These are phyloP conservation scores for Lepidium africanum DNA, from an alignment of 345 rosid genomes.

Conservation along the genomic window DNA sequence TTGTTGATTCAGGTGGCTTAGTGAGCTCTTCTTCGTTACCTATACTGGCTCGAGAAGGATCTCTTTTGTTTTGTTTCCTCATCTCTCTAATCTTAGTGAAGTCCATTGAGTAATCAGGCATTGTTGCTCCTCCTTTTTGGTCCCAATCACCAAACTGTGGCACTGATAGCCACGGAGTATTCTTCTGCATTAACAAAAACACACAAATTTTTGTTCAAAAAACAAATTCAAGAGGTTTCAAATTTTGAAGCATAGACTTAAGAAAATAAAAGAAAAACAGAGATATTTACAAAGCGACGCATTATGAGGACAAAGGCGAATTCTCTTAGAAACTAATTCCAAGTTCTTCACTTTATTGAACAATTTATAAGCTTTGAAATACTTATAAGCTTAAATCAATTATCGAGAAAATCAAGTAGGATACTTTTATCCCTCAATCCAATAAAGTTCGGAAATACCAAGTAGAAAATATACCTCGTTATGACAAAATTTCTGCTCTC, in stretches of 20 bases:
- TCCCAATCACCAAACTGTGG: conserved; percentile 99
- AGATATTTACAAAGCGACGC: conserved; percentile 25
- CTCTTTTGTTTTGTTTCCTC: conserved; percentile 96
- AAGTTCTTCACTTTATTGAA: conserved; percentile 11
- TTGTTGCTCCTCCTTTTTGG: conserved; percentile 64
- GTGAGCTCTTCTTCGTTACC: conserved; percentile 83
- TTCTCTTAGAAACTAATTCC: not conserved
- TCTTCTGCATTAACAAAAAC: conserved; percentile 39
- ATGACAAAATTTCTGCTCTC: not conserved
- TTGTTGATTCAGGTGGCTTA: conserved; percentile 39
- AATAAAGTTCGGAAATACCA: conserved; percentile 1
- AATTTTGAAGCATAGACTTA: not conserved
- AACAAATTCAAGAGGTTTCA: not conserved
- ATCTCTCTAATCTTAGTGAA: conserved; percentile 93
- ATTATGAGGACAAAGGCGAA: not conserved
- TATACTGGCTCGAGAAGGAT: conserved; percentile 81
- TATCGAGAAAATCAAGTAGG: conserved; percentile 3
- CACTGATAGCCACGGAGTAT: conserved; percentile 83
- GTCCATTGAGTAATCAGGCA: conserved; percentile 92
- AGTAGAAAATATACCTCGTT: conserved; percentile 4
- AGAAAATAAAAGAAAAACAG: not conserved
- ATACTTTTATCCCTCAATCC: conserved; percentile 3
- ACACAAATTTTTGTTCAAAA: not conserved
- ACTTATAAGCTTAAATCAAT: not conserved
- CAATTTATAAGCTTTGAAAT: not conserved